phyloP scores from a whole-genome alignment of 306 rosid genomes.

The Vachellia pachyceras region DNA sequence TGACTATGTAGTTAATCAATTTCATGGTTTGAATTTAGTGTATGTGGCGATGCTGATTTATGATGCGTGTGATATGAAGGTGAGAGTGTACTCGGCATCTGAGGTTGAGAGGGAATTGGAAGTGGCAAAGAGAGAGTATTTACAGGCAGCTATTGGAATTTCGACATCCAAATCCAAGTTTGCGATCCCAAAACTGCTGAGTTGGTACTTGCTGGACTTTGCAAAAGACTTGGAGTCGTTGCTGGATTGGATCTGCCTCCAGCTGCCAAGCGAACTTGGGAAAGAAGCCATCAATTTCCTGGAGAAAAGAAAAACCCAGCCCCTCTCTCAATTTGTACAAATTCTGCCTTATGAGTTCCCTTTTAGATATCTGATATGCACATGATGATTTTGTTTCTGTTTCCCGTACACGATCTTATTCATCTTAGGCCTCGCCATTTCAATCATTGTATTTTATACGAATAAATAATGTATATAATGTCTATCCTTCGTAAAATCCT shows the following conservation, averaged over 20 bases:
- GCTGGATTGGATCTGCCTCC: constrained; percentile 94
- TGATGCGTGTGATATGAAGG: constrained; percentile 51
- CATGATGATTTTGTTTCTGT: constrained; percentile 47
- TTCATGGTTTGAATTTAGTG: background rate
- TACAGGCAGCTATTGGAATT: constrained; percentile 84
- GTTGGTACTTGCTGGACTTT: constrained; percentile 85
- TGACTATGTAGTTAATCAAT: background rate
- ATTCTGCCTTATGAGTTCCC: constrained; percentile 82
- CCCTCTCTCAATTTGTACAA: constrained; percentile 76
- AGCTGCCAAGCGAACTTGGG: constrained; percentile 80
- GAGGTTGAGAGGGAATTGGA: constrained; percentile 86
- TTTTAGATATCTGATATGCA: constrained; percentile 87
- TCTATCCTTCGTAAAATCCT: background rate
- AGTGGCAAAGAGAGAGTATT: constrained; percentile 84
- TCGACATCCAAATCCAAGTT: constrained; percentile 63
- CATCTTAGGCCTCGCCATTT: background rate
- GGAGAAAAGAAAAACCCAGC: constrained; percentile 59
- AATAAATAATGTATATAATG: background rate
- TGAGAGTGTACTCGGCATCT: constrained; percentile 86
- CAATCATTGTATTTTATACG: background rate
- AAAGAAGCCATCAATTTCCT: constrained; percentile 84
- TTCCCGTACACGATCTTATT: constrained; percentile 33
- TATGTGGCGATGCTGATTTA: background rate
- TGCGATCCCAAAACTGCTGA: constrained; percentile 78
- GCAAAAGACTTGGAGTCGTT: constrained; percentile 93